Evolutionary conservation across 768 basidiomycete species (phyloP).

Genomic region (Pleurotus platypus): DNA sequence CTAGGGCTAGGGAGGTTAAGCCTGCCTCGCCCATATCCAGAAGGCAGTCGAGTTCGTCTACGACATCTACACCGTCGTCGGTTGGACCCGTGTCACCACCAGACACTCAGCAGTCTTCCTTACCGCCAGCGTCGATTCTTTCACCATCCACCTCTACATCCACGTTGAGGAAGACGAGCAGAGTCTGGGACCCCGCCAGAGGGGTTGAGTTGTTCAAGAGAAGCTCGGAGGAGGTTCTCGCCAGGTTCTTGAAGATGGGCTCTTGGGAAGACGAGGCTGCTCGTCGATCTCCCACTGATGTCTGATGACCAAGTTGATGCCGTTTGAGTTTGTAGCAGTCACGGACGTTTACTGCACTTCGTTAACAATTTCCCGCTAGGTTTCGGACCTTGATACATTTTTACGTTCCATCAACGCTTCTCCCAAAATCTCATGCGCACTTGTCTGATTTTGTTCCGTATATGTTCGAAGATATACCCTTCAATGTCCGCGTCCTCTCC

Average conservation of each 20-base stretch:
- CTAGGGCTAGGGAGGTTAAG: background rate
- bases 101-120: constrained; percentile 38
- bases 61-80: constrained; percentile 4
- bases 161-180: constrained; percentile 42
- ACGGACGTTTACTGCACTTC: background rate
- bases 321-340: background rate
- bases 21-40: background rate
- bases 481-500: background rate
- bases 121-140: constrained; percentile 47
- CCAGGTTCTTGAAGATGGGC: constrained; percentile 77
- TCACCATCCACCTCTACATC: constrained; percentile 41
- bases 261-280: constrained; percentile 56
- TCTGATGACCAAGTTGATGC: background rate
- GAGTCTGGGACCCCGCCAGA: constrained; percentile 85
- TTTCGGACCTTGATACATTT: background rate
- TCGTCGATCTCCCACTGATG: background rate
- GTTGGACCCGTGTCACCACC: constrained; percentile 48
- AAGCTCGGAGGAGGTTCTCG: constrained; percentile 83
- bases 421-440: background rate
- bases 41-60: background rate
- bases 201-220: constrained; percentile 84
- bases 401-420: background rate
- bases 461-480: constrained; percentile 1
- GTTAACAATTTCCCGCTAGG: background rate
- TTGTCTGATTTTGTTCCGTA: background rate